Evolutionary conservation across 805 yeast species (phyloP).

Genomic region (Schizosaccharomyces lindneri): DNA sequence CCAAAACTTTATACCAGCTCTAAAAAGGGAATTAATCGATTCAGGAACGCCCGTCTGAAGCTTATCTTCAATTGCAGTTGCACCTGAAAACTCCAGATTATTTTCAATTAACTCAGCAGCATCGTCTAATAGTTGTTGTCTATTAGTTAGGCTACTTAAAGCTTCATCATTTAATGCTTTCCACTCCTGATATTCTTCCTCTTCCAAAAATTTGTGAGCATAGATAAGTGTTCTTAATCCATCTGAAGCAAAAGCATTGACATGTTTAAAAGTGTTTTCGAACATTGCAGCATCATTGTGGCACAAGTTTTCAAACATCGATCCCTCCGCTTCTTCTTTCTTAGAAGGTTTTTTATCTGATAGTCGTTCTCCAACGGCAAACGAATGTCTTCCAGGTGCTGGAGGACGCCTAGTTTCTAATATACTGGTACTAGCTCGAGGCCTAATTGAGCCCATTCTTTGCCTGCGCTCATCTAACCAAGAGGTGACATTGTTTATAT

Average conservation of each 20-base stretch:
- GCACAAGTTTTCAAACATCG: slow-evolving; percentile 28
- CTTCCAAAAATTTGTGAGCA: slow-evolving; percentile 46
- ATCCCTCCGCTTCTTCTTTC: background rate
- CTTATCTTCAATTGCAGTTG: slow-evolving; percentile 93
- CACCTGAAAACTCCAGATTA: slow-evolving; percentile 52
- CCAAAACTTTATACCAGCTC: slow-evolving; percentile 92
- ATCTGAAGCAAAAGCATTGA: slow-evolving; percentile 84
- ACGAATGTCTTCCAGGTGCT: slow-evolving; percentile 2
- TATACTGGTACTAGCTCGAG: background rate
- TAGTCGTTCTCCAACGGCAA: slow-evolving; percentile 3
- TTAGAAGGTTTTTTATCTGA: background rate
- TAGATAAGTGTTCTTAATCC: slow-evolving; percentile 80
- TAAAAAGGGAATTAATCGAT: slow-evolving; percentile 66
- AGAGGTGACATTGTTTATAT: background rate
- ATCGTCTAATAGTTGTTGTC: slow-evolving; percentile 39
- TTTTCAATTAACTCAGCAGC: slow-evolving; percentile 53
- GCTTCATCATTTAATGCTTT: slow-evolving; percentile 43
- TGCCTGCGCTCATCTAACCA: background rate
- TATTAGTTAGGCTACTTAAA: slow-evolving; percentile 42
- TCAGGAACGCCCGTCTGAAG: slow-evolving; percentile 93
- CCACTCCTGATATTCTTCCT: slow-evolving; percentile 41
- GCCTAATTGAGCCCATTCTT: background rate
- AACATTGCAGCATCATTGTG: slow-evolving; percentile 51
- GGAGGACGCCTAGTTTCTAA: background rate
- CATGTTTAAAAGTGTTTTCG: slow-evolving; percentile 67